phyloP scores from a whole-genome alignment of 371 early-diverging fungal genomes.

The Mucor circinelloides region DNA sequence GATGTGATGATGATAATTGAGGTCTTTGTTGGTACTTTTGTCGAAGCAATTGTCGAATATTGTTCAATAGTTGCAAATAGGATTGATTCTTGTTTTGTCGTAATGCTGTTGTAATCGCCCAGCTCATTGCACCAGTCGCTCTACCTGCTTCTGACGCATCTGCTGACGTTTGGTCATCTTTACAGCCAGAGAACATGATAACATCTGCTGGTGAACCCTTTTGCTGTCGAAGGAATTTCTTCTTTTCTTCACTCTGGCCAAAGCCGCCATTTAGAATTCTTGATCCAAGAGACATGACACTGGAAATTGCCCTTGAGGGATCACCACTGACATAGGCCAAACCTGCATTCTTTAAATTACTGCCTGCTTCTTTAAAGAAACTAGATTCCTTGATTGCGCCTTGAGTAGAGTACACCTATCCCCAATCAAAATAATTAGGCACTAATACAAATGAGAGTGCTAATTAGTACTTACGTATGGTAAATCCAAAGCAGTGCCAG shows the following conservation, averaged over 20 bases:
- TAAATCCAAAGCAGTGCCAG: conserved; percentile 82
- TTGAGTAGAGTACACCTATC: conserved; percentile 60
- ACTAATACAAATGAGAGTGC: background rate
- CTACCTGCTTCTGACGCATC: conserved; percentile 68
- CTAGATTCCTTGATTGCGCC: conserved; percentile 62
- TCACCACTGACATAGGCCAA: conserved; percentile 52
- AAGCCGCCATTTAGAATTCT: conserved; percentile 43
- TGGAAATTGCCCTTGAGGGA: conserved; percentile 38
- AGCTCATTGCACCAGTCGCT: conserved; percentile 86
- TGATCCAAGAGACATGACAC: conserved; percentile 46
- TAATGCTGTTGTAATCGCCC: conserved; percentile 68
- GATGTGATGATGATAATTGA: conserved; percentile 76
- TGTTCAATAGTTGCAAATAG: conserved; percentile 75
- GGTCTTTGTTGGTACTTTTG: conserved; percentile 80
- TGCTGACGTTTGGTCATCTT: conserved; percentile 87
- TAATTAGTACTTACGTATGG: conserved; percentile 53
- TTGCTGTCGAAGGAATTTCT: conserved; percentile 38
- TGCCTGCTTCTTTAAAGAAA: conserved; percentile 45
- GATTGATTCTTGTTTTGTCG: conserved; percentile 63
- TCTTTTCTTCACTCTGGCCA: conserved; percentile 13
- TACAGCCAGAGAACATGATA: conserved; percentile 85
- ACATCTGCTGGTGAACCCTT: conserved; percentile 73
- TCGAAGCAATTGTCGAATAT: conserved; percentile 66
- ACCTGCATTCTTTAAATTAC: conserved; percentile 43
- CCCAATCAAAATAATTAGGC: background rate